A percentile compares a stretch with the other conserved stretches of the same genome.
phyloP scores from a whole-genome alignment of 2,329 filamentous ascomycete species.

The Emmonsia crescens region DNA sequence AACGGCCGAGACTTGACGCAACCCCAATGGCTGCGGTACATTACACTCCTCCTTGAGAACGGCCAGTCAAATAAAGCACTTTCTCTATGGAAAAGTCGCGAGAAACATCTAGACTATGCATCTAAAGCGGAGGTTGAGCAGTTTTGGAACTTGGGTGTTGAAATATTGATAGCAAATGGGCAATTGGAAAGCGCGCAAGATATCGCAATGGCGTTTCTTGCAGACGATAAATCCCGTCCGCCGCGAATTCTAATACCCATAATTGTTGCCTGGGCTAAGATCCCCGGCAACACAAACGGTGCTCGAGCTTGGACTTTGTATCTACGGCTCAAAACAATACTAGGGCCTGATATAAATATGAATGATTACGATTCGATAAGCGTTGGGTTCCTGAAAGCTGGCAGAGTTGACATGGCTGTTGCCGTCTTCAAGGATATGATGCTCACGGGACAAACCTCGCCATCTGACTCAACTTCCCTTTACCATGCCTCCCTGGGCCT shows the following conservation, averaged over 20 bases:
- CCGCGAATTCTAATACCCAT: constrained; percentile 47
- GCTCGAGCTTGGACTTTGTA: constrained; percentile 59
- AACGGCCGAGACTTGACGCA: constrained; percentile 46
- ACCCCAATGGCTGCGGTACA: constrained; percentile 52
- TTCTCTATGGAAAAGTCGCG: constrained; percentile 52
- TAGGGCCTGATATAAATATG: constrained; percentile 53
- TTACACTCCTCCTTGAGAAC: constrained; percentile 56
- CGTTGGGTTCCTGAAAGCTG: constrained; percentile 56
- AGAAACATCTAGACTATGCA: constrained; percentile 41
- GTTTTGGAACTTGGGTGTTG: constrained; percentile 41
- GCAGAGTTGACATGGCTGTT: constrained; percentile 56
- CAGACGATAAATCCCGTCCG: constrained; percentile 23
- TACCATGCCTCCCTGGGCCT: constrained; percentile 33
- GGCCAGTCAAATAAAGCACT: constrained; percentile 51
- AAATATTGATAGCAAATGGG: constrained; percentile 38
- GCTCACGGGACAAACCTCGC: constrained; percentile 44
- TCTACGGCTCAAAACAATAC: constrained; percentile 48
- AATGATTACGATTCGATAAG: constrained; percentile 67
- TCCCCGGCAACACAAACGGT: constrained; percentile 39
- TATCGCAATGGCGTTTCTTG: constrained; percentile 36
- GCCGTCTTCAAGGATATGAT: constrained; percentile 86
- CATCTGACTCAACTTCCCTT: constrained; percentile 35
- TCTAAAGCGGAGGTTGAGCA: constrained; percentile 27
- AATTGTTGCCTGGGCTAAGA: constrained; percentile 55
- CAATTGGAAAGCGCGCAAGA: constrained; percentile 39